Percentiles rank a stretch among this genome's conserved stretches.
These are phyloP conservation scores for Tetradesmus lagerheimii DNA, from an alignment of 139 green algal genomes.

Conservation along the genomic window DNA sequence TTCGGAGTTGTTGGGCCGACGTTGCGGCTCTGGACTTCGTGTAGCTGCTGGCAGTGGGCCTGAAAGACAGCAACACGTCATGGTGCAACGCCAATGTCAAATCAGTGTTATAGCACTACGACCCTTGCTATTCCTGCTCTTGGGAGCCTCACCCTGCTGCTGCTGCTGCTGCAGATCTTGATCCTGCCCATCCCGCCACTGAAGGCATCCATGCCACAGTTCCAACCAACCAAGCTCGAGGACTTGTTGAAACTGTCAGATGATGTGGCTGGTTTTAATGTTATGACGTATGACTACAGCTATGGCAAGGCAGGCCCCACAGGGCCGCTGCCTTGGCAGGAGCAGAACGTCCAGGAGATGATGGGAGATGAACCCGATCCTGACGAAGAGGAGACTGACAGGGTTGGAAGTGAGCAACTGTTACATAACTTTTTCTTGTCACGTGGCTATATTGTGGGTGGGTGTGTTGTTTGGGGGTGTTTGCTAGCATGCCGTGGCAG, in stretches of 20 bases:
- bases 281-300: constrained; percentile 63
- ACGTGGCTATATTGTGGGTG: too few relatives aligned
- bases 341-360: constrained; percentile 52
- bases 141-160: neutral
- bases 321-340: constrained; percentile 62
- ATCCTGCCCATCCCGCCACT: constrained; percentile 61
- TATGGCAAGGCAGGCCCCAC: constrained; percentile 54
- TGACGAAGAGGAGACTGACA: neutral
- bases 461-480: too few relatives aligned
- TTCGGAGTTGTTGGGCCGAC: too few relatives aligned
- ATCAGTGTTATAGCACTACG: too few relatives aligned
- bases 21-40: too few relatives aligned
- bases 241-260: constrained; percentile 12
- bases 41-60: too few relatives aligned
- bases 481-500: neutral
- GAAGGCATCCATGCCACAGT: neutral
- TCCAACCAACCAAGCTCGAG: neutral
- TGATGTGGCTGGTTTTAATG: constrained; percentile 39
- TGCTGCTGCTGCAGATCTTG: constrained; percentile 47
- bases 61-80: too few relatives aligned
- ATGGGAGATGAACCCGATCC: neutral
- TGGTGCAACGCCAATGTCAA: too few relatives aligned
- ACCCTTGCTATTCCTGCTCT: too few relatives aligned
- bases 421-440: neutral
- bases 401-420: neutral